Evolutionary conservation across 805 yeast species (phyloP).

Genomic region (Metschnikowia lunata): DNA sequence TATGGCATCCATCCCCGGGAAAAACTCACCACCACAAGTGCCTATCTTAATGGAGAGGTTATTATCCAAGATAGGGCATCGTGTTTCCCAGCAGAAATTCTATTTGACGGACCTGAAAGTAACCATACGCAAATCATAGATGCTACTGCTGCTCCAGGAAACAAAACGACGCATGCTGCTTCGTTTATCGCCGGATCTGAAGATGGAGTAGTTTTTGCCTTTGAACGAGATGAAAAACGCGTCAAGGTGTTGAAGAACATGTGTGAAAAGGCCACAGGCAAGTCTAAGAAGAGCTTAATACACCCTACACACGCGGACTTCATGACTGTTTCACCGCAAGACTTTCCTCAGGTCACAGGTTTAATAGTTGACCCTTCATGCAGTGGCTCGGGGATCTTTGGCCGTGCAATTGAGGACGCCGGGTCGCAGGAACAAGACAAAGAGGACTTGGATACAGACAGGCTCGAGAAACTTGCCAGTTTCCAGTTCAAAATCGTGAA

Average conservation of each 20-base stretch:
- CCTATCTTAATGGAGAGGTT: conserved; percentile 70
- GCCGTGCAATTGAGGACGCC: conserved; percentile 64
- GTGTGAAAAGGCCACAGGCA: conserved; percentile 64
- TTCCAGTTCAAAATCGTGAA: conserved; percentile 86
- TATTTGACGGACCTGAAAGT: conserved; percentile 49
- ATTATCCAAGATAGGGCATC: conserved; percentile 96
- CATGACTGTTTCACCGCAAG: conserved; percentile 53
- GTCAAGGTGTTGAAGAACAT: conserved; percentile 67
- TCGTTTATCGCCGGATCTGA: conserved; percentile 44
- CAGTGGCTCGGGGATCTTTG: conserved; percentile 96
- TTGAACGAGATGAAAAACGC: conserved; percentile 78
- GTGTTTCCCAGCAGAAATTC: conserved; percentile 88
- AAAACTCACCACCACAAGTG: conserved; percentile 58
- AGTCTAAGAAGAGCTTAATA: conserved; percentile 27
- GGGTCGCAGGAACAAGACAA: conserved; percentile 37
- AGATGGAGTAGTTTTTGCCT: conserved; percentile 60
- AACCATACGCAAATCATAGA: conserved; percentile 67
- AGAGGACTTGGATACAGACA: conserved; percentile 42
- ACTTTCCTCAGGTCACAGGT: conserved; percentile 66
- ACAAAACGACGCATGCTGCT: conserved; percentile 91
- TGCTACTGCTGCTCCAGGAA: conserved; percentile 98
- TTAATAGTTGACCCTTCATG: conserved; percentile 94
- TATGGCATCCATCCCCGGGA: conserved; percentile 81
- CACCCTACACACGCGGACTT: conserved; percentile 63
- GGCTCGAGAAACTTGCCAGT: conserved; percentile 71